Base-by-base conservation (phyloP, 768 basidiomycete species). In the Phaeotremella fagi region DNA sequence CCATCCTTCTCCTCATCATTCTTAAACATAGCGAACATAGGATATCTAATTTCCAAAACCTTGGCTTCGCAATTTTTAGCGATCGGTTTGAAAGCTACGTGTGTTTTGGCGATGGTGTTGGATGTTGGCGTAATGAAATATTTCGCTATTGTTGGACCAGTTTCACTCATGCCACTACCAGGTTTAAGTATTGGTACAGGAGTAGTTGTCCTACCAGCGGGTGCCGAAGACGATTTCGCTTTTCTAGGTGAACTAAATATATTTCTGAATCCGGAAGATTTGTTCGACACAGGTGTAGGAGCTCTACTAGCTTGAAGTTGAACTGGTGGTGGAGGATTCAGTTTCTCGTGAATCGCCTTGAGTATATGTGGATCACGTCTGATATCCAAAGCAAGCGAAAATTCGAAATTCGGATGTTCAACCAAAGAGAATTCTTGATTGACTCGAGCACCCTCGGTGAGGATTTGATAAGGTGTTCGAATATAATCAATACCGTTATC, bases 401-500 rank as follows among this genome's bases (percentile, higher is more conserved):
- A 95, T 70, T 95, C 90, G 50, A 97, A 83, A 72, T 95, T 95
- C 77, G 82, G 88, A 66, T 92, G 89, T 45, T 74, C 73, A 27
- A 74, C 73, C 74, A 75, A 57, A 14, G 72, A 71, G 26, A 75
- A 75, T 51, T 75, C 75, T 37, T 73, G 72, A 42, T 73, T 72
- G 42, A 76, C 69, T 26, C 60, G 58, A 4, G 72, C 73, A 23
- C 66, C 66, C 22, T 72, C 65, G 4, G 46, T 43, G 3, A 76
- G 52, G 2, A 54, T 52, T 26, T 56, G 58, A 42, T 66, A 71
- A 1, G 87, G 90, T 6, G 89, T 95, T 3, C 87, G 88, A 29
- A 97, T 92, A 59, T 86, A 91, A 73, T 95, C 91, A 45, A 97
- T 92, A 6, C 91, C 92, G 65, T 98, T 98, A 75, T 98, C 95